Evolutionary conservation across 164 flowering plant species (phyloP), one percentile per base, ranked within the genome.

Genomic region (Vitis cinerea): DNA sequence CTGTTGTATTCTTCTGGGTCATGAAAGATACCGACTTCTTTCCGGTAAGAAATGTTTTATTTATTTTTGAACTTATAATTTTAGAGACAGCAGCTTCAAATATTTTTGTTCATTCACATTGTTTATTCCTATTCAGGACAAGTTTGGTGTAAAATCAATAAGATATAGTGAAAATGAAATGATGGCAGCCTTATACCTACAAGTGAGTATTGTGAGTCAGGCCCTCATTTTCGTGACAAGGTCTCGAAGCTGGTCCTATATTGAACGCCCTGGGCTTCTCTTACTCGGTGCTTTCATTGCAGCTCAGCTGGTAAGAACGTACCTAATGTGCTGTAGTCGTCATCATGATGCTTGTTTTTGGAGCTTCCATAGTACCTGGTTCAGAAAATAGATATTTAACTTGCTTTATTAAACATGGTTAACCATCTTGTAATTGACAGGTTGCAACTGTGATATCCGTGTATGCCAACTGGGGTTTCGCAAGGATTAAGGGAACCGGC

Each of bases 151-250:
- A 49, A 80, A 53, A 68, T 62, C 82, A n/a, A 12, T 84, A 44
- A 69, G 75, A 47, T 2, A 60, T 10, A 74, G 66, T n/a, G 51
- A 48, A 19, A 17, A 71, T 1, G 76, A 84, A 67, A 76, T 80
- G 87, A 84, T 82, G 85, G 87, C 87, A 16, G 85, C 85, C 16
- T 65, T 84, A 16, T 84, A 84, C 76, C 73, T 84, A 10, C 87
- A 84, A 84, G 87, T 84, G 17, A 84, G 87, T 72, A 83, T 83
- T 52, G 64, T 83, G 9, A 83, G 87, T 67, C 87, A 84, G 79
- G 85, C 87, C 30, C 80, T 84, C 9, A 84, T 84, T 61, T 84
- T 84, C 12, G 87, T 84, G 4, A 84, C 87, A 13, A 76, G 87
- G 59, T 84, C 87, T 37, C 87, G 87, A 59, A 82, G 87, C 82